Evolutionary conservation across 768 basidiomycete genomes (phyloP).

Genomic region (Xerocomellus chrysenteron): DNA sequence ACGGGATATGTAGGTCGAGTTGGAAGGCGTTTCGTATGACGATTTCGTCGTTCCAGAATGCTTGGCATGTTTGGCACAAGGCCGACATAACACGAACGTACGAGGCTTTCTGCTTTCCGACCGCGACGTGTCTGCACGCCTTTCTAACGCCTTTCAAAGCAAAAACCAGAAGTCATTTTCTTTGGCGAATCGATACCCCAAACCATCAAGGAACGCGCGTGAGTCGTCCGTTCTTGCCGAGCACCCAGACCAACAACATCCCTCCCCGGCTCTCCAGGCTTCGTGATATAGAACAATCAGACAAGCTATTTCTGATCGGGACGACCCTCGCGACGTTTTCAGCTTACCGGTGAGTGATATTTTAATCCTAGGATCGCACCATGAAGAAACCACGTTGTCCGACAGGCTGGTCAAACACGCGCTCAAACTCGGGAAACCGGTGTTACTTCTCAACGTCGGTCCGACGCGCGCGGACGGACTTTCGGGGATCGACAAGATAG

Average conservation of each 20-base stretch:
- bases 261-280: conserved; percentile 41
- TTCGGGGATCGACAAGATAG: conserved; percentile 73
- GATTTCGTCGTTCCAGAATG: conserved; percentile 83
- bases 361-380: background rate
- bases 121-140: background rate
- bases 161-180: conserved; percentile 82
- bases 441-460: conserved; percentile 83
- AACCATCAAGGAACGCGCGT: conserved; percentile 70
- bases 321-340: conserved; percentile 94
- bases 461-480: conserved; percentile 82
- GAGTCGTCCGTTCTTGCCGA: conserved; percentile 23
- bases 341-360: conserved; percentile 64
- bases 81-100: conserved; percentile 61
- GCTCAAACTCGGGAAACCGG: conserved; percentile 68
- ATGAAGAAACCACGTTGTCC: background rate
- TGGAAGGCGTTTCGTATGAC: conserved; percentile 74
- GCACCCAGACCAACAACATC: background rate
- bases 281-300: conserved; percentile 53
- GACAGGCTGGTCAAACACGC: conserved; percentile 78
- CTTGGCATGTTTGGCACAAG: conserved; percentile 58
- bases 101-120: conserved; percentile 15
- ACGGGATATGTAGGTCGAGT: conserved; percentile 56
- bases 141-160: conserved; percentile 37
- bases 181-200: conserved; percentile 86
- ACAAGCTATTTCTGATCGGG: conserved; percentile 77